Percentiles rank a stretch among this genome's conserved stretches.
These are phyloP conservation scores for Pseudoscleropodium purum DNA, from an alignment of 225 moss, liverwort and hornwort genomes.

Conservation along the genomic window DNA sequence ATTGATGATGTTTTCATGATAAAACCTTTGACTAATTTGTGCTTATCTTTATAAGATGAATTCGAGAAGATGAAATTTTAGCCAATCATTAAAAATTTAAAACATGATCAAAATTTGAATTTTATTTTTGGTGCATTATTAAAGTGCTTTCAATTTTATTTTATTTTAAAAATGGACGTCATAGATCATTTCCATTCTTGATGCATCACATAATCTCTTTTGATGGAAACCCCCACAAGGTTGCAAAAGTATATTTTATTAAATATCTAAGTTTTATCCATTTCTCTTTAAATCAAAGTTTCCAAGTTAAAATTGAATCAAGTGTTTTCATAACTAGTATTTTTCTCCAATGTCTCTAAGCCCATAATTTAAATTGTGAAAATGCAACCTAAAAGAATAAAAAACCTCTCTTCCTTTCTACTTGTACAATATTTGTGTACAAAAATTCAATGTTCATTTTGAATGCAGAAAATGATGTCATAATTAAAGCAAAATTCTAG, in stretches of 20 bases:
- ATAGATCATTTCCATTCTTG: rapidly evolving
- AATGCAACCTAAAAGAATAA: neutral
- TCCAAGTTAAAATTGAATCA: rapidly evolving
- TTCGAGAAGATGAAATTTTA: rapidly evolving
- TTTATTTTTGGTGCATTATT: neutral
- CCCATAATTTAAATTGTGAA: neutral
- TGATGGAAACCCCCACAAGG: neutral
- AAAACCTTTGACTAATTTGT: neutral
- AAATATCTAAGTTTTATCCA: neutral
- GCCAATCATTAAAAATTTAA: neutral
- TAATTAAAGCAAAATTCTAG: no score
- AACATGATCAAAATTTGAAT: neutral
- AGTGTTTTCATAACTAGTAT: neutral
- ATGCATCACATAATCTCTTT: neutral
- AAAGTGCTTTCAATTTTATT: neutral
- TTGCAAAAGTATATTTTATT: neutral
- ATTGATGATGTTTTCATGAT: neutral
- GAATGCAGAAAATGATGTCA: rapidly evolving
- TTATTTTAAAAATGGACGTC: neutral
- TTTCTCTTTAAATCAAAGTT: neutral
- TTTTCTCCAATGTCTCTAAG: neutral
- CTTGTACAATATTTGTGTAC: neutral
- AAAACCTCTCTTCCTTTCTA: neutral
- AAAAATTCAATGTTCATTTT: neutral
- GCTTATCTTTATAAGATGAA: neutral